Evolutionary conservation across 306 rosid genomes (phyloP).

Genomic region (Echinosophora koreensis): DNA sequence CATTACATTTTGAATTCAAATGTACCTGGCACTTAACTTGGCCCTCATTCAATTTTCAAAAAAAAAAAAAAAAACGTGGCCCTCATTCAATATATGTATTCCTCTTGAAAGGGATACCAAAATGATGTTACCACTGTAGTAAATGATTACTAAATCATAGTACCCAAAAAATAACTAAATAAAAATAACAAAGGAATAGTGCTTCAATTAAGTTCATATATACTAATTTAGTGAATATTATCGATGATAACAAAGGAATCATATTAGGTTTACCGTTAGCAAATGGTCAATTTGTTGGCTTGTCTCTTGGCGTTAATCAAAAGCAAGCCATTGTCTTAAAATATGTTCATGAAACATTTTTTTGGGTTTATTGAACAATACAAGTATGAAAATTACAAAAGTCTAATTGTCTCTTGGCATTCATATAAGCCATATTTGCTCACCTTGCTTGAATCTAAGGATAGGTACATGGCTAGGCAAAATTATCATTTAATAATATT

Average conservation of each 20-base stretch:
- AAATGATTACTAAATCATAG: not conserved
- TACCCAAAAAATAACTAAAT: not conserved
- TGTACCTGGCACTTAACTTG: not conserved
- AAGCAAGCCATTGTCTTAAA: slow-evolving; percentile 35
- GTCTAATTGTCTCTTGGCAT: slow-evolving; percentile 42
- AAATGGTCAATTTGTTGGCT: slow-evolving; percentile 38
- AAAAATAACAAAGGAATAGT: not conserved
- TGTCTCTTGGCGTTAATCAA: slow-evolving; percentile 50
- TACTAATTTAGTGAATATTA: not conserved
- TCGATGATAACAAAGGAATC: slow-evolving; percentile 7
- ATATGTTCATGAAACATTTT: not conserved
- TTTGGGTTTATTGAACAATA: slow-evolving; percentile 1
- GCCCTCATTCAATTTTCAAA: not conserved
- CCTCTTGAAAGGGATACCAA: not conserved
- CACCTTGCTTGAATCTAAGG: slow-evolving; percentile 3
- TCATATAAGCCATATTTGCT: slow-evolving; percentile 37
- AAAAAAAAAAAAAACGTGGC: not conserved
- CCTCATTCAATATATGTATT: not conserved
- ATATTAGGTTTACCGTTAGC: slow-evolving; percentile 12
- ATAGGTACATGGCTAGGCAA: not conserved
- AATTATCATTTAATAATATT: not conserved
- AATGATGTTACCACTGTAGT: not conserved
- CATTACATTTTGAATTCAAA: not conserved
- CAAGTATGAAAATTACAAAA: not conserved
- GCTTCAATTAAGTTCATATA: not conserved